Percentiles rank a stretch among this genome's conserved stretches.
phyloP scores from a whole-genome alignment of 2,329 filamentous ascomycete species.

The Penicillium glabrum region DNA sequence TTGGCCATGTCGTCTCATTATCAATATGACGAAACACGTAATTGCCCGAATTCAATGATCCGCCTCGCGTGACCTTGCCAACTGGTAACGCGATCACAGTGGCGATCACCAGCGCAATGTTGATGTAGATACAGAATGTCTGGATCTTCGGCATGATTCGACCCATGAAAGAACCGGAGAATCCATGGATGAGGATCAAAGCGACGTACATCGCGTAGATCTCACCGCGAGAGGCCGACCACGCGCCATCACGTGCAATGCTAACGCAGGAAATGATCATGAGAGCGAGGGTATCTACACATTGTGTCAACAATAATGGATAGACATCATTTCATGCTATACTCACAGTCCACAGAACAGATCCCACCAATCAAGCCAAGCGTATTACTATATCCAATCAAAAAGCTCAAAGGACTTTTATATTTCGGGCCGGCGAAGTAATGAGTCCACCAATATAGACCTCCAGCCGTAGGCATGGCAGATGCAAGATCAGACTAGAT shows the following conservation, averaged over 20 bases:
- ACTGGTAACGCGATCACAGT: slow-evolving; percentile 60
- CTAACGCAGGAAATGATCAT: slow-evolving; percentile 56
- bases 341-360: slow-evolving; percentile 59
- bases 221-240: slow-evolving; percentile 55
- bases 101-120: slow-evolving; percentile 56
- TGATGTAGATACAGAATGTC: slow-evolving; percentile 56
- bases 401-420: slow-evolving; percentile 58
- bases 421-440: slow-evolving; percentile 57
- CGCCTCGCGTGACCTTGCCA: slow-evolving; percentile 39
- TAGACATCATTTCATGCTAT: neutral
- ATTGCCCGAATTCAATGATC: slow-evolving; percentile 33
- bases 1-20: slow-evolving; percentile 60
- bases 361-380: slow-evolving; percentile 61
- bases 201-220: slow-evolving; percentile 60
- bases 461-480: slow-evolving; percentile 60
- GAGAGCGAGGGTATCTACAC: slow-evolving; percentile 29
- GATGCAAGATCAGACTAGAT: slow-evolving; percentile 51
- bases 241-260: slow-evolving; percentile 57
- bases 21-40: slow-evolving; percentile 59
- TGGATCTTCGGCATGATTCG: slow-evolving; percentile 62
- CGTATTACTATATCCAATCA: slow-evolving; percentile 63
- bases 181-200: slow-evolving; percentile 55
- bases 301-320: neutral
- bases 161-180: slow-evolving; percentile 54
- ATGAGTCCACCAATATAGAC: slow-evolving; percentile 62